Percentiles rank a stretch among this genome's conserved stretches.
Evolutionary conservation across 2,329 filamentous ascomycete species (phyloP).

Genomic region (Fusarium stilboides): DNA sequence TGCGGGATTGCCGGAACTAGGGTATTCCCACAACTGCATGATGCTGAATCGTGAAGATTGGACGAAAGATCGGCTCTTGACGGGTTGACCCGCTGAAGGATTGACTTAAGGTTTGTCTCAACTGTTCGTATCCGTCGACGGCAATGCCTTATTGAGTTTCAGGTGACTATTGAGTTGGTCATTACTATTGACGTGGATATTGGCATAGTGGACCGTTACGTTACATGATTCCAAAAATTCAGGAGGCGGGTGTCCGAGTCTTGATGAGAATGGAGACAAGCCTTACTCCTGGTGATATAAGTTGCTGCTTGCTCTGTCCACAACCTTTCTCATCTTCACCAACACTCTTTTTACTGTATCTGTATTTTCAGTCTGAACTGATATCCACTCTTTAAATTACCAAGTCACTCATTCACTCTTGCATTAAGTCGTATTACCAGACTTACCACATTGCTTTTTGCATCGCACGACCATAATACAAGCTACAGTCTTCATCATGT

Average conservation of each 20-base stretch:
- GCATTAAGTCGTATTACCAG: neutral
- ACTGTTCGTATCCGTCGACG: neutral
- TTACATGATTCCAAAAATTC: neutral
- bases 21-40: neutral
- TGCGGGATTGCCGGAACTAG: constrained; percentile 1
- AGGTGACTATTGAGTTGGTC: constrained; percentile 6
- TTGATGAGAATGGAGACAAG: too few species aligned
- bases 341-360: constrained; percentile 2
- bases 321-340: neutral
- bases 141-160: constrained; percentile 18
- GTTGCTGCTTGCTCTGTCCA: neutral
- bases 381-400: constrained; percentile 15
- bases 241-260: too few species aligned
- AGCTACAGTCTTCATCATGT: constrained; percentile 21
- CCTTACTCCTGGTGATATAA: neutral
- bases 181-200: neutral
- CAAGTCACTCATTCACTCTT: constrained; percentile 12
- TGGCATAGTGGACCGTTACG: neutral
- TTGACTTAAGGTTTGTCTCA: neutral
- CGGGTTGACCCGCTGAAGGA: neutral
- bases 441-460: too few species aligned
- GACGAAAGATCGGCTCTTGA: neutral
- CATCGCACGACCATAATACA: too few species aligned
- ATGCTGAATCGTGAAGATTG: neutral
- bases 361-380: constrained; percentile 8